Evolutionary conservation across 495 filamentous ascomycete species (phyloP).

Genomic region (Neurospora cerealis): DNA sequence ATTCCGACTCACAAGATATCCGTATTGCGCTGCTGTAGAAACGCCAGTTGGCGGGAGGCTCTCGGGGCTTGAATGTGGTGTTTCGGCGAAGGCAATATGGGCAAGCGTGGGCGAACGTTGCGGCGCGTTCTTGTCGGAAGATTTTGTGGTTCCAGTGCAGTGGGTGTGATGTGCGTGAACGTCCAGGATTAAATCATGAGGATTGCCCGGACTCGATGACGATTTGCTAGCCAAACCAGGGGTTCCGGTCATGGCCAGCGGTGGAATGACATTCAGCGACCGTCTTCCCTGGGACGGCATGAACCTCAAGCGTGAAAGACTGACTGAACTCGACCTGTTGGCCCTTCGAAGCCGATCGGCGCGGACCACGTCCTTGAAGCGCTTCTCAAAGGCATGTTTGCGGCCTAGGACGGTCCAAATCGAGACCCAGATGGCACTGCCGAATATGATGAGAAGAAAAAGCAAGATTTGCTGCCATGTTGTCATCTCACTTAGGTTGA

Average conservation of each 20-base stretch:
- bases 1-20: neutral
- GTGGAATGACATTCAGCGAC: neutral
- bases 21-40: conserved; percentile 4
- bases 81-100: conserved; percentile 18
- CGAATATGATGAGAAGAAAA: conserved; percentile 62
- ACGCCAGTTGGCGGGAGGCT: neutral
- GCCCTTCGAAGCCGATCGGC: conserved; percentile 31
- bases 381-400: conserved; percentile 59
- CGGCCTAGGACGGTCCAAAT: conserved; percentile 54
- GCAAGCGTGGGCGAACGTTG: neutral
- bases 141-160: neutral
- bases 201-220: neutral
- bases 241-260: neutral
- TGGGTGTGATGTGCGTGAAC: neutral
- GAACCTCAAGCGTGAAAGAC: conserved; percentile 6
- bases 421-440: conserved; percentile 58
- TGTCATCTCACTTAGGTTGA: conserved; percentile 55
- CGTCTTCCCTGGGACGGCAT: conserved; percentile 6
- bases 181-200: neutral
- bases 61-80: conserved; percentile 1
- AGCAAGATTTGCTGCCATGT: conserved; percentile 70
- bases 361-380: conserved; percentile 50
- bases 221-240: neutral
- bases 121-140: neutral
- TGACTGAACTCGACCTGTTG: neutral